Evolutionary conservation across 495 filamentous ascomycete genomes (phyloP), one percentile per base, ranked within the genome.

Genomic region (Massariosphaeria phaeospora): DNA sequence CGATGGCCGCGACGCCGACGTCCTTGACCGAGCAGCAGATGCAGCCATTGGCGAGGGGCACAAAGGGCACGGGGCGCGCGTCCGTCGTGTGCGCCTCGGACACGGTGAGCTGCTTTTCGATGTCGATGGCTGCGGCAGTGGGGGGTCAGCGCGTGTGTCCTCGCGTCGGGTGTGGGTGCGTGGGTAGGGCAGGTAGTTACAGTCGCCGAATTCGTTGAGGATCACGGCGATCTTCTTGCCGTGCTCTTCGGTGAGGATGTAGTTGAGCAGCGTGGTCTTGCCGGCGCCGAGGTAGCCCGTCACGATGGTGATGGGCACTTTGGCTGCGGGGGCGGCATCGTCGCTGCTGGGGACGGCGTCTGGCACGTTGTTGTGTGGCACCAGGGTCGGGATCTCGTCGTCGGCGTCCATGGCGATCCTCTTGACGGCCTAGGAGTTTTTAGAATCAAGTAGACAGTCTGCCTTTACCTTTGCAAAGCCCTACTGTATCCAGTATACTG

Each of bases 11-110:
- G 44, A 98, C 90, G 36, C 94, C 93, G 7, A 82, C 79, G 70
- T 96, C 91, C 75, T 95, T 98, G 62, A 98, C 91, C 20, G 91
- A 95, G 72, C 93, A 98, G 73, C 93, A 98, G 62, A 98, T 91
- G 73, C 93, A 98, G 53, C 93, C 93, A 64, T 98, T 98, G 38
- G 86, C 89, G 42, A 98, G 82, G 20, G 56, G 56, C 13, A 59
- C 56, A 23, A 59, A 59, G 7, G 48, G 48, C n/a, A 59, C 42
- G 17, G 56, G 48, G 12, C 33, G 40, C 17, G 56, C 56, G 23
- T 39, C 31, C 4, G 49, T 59, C 11, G 48, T 25, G 42, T 52
- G 39, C 12, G 15, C 29, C 67, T 90, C 81, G 65, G 85, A 90
- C 59, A 96, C 78, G 5, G 89, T 96, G 52, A 97, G 74, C 35